Evolutionary conservation across 148 eudicot genomes (phyloP).

Genomic region (Dysphania ambrosioides): DNA sequence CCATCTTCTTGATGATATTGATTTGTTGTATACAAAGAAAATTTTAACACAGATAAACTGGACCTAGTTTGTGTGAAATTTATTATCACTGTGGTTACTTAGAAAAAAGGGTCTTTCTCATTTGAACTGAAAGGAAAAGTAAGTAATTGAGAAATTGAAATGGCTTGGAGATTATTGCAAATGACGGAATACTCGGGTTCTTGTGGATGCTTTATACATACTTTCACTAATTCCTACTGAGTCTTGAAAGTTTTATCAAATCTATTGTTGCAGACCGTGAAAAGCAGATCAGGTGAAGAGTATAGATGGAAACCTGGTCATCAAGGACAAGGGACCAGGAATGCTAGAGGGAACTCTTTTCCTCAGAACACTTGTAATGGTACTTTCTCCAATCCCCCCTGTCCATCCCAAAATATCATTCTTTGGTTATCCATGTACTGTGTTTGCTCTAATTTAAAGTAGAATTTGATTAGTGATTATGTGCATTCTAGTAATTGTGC

Average conservation of each 20-base stretch:
- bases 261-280: conserved; percentile 27
- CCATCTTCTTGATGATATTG: not conserved
- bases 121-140: not conserved
- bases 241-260: not conserved
- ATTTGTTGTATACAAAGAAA: not conserved
- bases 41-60: not conserved
- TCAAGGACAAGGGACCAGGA: conserved; percentile 34
- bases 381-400: no score
- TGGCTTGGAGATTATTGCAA: not conserved
- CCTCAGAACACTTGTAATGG: conserved; percentile 31
- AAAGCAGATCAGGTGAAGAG: conserved; percentile 32
- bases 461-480: conserved; percentile 1
- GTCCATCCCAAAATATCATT: no score
- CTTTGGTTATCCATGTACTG: conserved; percentile 1
- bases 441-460: not conserved
- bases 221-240: not conserved
- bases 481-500: not conserved
- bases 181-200: not conserved
- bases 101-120: not conserved
- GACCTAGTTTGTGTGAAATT: not conserved
- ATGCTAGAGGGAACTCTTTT: conserved; percentile 30
- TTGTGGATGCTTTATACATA: not conserved
- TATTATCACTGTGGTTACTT: not conserved
- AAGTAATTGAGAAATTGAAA: not conserved
- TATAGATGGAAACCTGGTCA: conserved; percentile 32